A percentile compares a stretch with the other conserved stretches of the same genome.
Evolutionary conservation across 257 asterid genomes (phyloP).

Genomic region (Solanum okadae): DNA sequence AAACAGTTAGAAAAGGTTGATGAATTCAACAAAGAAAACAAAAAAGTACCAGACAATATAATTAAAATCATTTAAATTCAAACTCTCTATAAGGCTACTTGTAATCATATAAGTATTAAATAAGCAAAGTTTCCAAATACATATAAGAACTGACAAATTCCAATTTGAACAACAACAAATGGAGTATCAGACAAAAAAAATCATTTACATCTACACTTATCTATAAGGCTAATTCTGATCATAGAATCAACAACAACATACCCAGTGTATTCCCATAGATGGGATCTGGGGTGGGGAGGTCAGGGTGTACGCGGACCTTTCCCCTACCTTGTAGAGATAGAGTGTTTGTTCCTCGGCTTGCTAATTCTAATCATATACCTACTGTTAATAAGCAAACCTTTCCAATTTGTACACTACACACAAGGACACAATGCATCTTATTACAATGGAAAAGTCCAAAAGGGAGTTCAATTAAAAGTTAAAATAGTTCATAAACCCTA

Average conservation of each 20-base stretch:
- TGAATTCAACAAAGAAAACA: neutral
- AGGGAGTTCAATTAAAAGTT: neutral
- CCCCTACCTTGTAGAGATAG: neutral
- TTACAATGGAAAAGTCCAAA: neutral
- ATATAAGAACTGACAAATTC: neutral
- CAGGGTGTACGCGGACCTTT: neutral
- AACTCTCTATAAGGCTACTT: neutral
- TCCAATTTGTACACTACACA: neutral
- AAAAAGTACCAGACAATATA: neutral
- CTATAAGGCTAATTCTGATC: neutral
- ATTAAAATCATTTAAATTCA: neutral
- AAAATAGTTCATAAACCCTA: neutral
- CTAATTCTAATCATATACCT: neutral
- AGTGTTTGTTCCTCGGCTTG: neutral
- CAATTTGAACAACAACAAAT: neutral
- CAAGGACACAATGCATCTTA: neutral
- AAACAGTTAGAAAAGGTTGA: neutral
- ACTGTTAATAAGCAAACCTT: neutral
- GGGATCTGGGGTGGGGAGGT: no score
- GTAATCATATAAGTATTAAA: neutral
- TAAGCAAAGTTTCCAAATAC: neutral
- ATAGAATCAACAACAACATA: neutral
- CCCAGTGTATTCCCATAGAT: neutral
- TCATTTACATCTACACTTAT: neutral
- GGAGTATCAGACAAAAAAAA: neutral